phyloP scores from a whole-genome alignment of 2,329 filamentous ascomycete species.

The Amphichorda felina region DNA sequence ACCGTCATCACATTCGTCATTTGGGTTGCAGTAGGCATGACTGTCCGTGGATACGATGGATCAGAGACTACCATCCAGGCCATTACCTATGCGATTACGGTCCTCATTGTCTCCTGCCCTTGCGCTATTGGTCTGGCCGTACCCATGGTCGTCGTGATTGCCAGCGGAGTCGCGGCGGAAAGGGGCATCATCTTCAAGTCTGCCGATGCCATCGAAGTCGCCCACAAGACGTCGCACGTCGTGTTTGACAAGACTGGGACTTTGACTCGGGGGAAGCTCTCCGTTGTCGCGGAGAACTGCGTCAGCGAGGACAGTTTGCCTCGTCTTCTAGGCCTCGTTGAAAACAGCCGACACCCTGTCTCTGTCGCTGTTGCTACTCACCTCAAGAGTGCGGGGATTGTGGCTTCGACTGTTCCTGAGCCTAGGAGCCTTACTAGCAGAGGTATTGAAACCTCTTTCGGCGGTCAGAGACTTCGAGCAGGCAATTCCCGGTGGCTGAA shows the following conservation, averaged over 20 bases:
- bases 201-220: constrained; percentile 37
- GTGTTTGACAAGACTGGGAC: constrained; percentile 58
- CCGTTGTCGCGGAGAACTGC: constrained; percentile 11
- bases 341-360: constrained; percentile 38
- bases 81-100: constrained; percentile 25
- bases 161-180: constrained; percentile 43
- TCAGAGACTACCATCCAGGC: constrained; percentile 15
- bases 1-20: constrained; percentile 35
- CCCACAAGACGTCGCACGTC: constrained; percentile 38
- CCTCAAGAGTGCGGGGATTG: constrained; percentile 15
- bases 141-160: constrained; percentile 54
- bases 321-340: constrained; percentile 18
- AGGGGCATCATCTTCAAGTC: constrained; percentile 48
- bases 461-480: constrained; percentile 23
- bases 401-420: constrained; percentile 11
- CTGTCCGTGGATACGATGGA: constrained; percentile 22
- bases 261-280: constrained; percentile 34
- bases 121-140: constrained; percentile 55
- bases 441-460: constrained; percentile 26
- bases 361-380: constrained; percentile 32
- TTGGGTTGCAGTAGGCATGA: constrained; percentile 33
- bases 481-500: constrained; percentile 39
- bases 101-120: constrained; percentile 50
- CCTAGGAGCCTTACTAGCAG: constrained; percentile 28
- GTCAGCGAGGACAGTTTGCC: constrained; percentile 10